Base-by-base conservation (phyloP, 306 rosid genomes). In the Arachis stenosperma region DNA sequence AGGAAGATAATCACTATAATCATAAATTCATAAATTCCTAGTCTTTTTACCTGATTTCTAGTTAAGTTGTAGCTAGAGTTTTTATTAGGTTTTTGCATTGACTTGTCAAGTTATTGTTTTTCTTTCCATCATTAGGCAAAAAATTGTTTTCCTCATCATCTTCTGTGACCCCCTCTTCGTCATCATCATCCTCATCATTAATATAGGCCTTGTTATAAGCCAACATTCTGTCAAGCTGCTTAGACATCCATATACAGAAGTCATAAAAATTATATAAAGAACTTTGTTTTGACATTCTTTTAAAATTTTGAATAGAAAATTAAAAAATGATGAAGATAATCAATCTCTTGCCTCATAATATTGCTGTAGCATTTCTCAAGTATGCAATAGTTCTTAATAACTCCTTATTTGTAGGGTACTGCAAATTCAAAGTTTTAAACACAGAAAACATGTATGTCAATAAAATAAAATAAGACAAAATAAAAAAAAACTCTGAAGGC, bases 121-220 rank as follows among this genome's bases (percentile, higher is more conserved):
- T 50, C 71, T 63, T 48, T 64, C 64, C 61, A 17, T 17, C 53
- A 22, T 5, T 7, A 15, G 8, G 37, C 7, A 42, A 15, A 9
- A 36, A 8, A 65, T 64, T 47, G 54, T 42, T 8, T n/a, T 75
- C 69, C 27, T 65, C 73, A 0, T 70, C 77, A 10, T 64, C 58
- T 33, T 71, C n/a, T 61, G 60, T 54, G 61, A 41, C 77, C 61
- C 74, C 6, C n/a, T 71, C 82, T 22, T 71, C 73, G 0, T 67
- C 58, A 10, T 42, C 53, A 0, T 67, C 58, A 7, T 42, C 53
- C 7, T 43, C 69, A 4, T 78, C 77, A 47, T 61, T 5, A 44
- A 43, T 14, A 36, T 11, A 61, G n/a, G 60, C 50, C 55, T 60
- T 60, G 33, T 71, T 12, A 37, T 72, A 15, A 7, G 67, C 57